Percentiles rank a stretch among this genome's conserved stretches.
Evolutionary conservation across 2,329 filamentous ascomycete species (phyloP).

Genomic region (Chaetoscypha palmicola): DNA sequence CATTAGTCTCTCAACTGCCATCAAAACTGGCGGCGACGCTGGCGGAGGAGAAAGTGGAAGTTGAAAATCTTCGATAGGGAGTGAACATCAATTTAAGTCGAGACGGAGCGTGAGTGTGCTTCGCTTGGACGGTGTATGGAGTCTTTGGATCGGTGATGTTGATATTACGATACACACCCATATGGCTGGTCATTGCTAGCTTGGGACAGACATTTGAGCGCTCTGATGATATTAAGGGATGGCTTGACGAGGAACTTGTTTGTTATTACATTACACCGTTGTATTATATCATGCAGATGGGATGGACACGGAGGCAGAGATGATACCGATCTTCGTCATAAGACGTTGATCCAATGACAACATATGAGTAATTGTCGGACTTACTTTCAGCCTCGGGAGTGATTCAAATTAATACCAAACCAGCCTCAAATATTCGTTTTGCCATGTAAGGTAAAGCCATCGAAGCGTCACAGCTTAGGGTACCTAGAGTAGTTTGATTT

Average conservation of each 20-base stretch:
- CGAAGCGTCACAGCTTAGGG: not conserved
- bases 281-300: conserved; percentile 22
- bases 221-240: conserved; percentile 4
- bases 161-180: conserved; percentile 21
- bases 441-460: no score
- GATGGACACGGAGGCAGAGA: conserved; percentile 9
- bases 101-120: conserved; percentile 11
- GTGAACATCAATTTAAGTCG: conserved; percentile 5
- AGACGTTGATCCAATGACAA: conserved; percentile 12
- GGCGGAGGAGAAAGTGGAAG: conserved; percentile 20
- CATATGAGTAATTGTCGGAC: conserved; percentile 4
- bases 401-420: no score
- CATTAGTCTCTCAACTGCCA: conserved; percentile 46
- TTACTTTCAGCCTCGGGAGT: no score
- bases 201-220: conserved; percentile 12
- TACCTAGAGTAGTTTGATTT: not conserved
- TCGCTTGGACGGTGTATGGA: conserved; percentile 20
- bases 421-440: no score
- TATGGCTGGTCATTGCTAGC: conserved; percentile 13
- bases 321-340: conserved; percentile 18
- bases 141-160: conserved; percentile 21
- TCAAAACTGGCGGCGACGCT: conserved; percentile 29
- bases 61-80: conserved; percentile 15
- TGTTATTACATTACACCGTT: conserved; percentile 15
- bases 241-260: conserved; percentile 14